These are phyloP conservation scores for Flaveria sonorensis DNA, from an alignment of 129 eudicot species.

Conservation along the genomic window DNA sequence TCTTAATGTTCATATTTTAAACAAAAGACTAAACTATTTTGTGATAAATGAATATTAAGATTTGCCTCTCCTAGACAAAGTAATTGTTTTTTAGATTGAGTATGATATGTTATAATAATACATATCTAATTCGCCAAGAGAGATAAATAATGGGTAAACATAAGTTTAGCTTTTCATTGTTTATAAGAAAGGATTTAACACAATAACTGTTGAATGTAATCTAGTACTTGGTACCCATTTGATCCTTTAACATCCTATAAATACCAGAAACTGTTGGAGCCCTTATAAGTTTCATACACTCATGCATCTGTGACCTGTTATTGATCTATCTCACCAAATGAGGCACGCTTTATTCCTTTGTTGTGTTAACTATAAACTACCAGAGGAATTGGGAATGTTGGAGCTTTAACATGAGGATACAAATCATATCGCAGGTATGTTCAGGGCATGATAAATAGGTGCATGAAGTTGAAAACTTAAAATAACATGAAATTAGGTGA, in stretches of 20 bases:
- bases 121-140: background rate
- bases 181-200: background rate
- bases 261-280: background rate
- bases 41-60: background rate
- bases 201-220: background rate
- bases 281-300: slow-evolving; percentile 3
- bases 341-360: background rate
- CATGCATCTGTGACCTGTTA: background rate
- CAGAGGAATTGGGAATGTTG: background rate
- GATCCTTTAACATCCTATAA: background rate
- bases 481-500: background rate
- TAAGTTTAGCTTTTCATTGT: slow-evolving; percentile 5
- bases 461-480: background rate
- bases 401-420: background rate
- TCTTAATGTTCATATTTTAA: background rate
- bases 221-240: background rate
- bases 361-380: background rate
- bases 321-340: background rate
- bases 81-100: background rate
- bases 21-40: background rate
- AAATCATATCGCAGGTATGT: slow-evolving; percentile 3
- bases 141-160: background rate
- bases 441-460: slow-evolving; percentile 2
- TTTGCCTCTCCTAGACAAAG: slow-evolving; percentile 15
- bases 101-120: background rate